Evolutionary conservation across 129 eudicot genomes (phyloP).

Genomic region (Lactuca saligna): DNA sequence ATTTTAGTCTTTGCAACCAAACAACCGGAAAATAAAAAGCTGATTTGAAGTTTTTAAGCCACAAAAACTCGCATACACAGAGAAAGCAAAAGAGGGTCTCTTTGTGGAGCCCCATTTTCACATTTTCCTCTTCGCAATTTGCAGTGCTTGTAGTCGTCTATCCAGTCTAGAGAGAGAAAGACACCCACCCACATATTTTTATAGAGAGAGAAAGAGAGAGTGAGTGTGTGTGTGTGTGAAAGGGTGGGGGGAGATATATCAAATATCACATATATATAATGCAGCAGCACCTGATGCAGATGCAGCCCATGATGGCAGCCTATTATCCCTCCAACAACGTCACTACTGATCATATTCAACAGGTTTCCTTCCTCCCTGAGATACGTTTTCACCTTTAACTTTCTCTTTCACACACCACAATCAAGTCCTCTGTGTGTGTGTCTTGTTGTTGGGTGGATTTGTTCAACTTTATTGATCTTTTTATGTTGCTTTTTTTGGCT

Average conservation of each 20-base stretch:
- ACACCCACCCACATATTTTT: slow-evolving; percentile 18
- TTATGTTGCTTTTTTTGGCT: slow-evolving; percentile 34
- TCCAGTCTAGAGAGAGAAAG: slow-evolving; percentile 31
- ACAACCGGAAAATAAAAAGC: slow-evolving; percentile 27
- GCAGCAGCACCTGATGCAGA: slow-evolving; percentile 99
- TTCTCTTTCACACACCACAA: slow-evolving; percentile 22
- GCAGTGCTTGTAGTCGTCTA: slow-evolving; percentile 6
- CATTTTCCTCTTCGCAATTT: slow-evolving; percentile 18
- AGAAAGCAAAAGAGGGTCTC: slow-evolving; percentile 6
- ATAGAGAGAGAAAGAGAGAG: slow-evolving; percentile 14
- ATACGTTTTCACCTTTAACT: slow-evolving; percentile 17
- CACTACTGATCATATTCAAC: slow-evolving; percentile 99
- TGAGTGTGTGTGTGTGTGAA: background rate
- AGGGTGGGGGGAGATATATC: slow-evolving; percentile 6
- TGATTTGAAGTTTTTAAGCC: slow-evolving; percentile 20
- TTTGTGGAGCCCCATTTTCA: slow-evolving; percentile 33
- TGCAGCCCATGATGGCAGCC: slow-evolving; percentile 99
- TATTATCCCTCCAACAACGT: slow-evolving; percentile 92
- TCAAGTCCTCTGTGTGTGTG: slow-evolving; percentile 15
- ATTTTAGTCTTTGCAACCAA: slow-evolving; percentile 21
- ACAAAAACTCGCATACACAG: slow-evolving; percentile 13
- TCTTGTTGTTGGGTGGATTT: slow-evolving; percentile 22
- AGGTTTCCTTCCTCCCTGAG: slow-evolving; percentile 48
- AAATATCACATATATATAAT: slow-evolving; percentile 26
- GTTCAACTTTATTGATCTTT: slow-evolving; percentile 27